Evolutionary conservation across 495 filamentous ascomycete species (phyloP).

Genomic region (Pyrenula aspistea): DNA sequence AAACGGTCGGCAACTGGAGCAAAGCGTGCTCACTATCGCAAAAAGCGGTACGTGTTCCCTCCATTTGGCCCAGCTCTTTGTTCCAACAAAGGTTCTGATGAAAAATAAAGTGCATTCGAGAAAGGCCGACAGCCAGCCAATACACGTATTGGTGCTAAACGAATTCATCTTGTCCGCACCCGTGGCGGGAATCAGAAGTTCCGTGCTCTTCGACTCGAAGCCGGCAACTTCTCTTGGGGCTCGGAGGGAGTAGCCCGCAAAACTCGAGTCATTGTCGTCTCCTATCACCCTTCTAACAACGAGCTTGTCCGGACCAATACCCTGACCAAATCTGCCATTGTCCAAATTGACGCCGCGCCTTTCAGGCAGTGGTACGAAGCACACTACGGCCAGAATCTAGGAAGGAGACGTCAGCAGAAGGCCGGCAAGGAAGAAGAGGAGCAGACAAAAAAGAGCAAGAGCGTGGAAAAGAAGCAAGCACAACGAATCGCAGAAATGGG

Average conservation of each 20-base stretch:
- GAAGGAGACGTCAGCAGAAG: conserved; percentile 83
- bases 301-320: conserved; percentile 99
- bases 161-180: conserved; percentile 96
- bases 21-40: conserved; percentile 88
- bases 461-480: conserved; percentile 90
- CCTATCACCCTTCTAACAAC: conserved; percentile 99
- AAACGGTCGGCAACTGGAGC: conserved; percentile 97
- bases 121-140: conserved; percentile 97
- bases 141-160: conserved; percentile 97
- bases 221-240: conserved; percentile 98
- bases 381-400: conserved; percentile 85
- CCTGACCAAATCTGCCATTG: conserved; percentile 94
- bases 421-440: conserved; percentile 41
- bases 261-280: conserved; percentile 94
- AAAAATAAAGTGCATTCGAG: conserved; percentile 90
- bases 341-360: conserved; percentile 95
- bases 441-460: conserved; percentile 85
- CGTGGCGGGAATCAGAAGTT: conserved; percentile 99
- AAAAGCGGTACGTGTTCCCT: conserved; percentile 54
- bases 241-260: conserved; percentile 96
- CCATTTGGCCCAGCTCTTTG: not conserved
- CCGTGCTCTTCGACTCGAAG: conserved; percentile 97
- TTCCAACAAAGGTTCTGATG: not conserved
- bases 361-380: conserved; percentile 99
- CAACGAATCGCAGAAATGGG: conserved; percentile 63